These are phyloP conservation scores for Hirsutella thompsonii DNA, from an alignment of 2,329 filamentous ascomycete genomes.

Conservation along the genomic window DNA sequence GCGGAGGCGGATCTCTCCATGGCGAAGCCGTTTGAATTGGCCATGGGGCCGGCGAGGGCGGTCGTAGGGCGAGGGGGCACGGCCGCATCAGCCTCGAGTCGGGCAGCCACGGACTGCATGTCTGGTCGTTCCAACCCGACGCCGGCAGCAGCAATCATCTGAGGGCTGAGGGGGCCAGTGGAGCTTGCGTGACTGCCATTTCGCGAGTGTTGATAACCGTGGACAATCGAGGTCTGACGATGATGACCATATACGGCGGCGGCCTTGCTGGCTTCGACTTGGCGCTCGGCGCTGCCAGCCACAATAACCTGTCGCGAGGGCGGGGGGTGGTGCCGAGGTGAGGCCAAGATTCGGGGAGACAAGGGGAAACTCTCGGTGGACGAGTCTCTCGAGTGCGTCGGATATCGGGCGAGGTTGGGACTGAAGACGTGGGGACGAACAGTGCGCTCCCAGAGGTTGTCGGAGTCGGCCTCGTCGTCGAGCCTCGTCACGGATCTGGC, in stretches of 20 bases:
- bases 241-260: constrained; percentile 65
- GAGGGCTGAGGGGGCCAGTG: constrained; percentile 76
- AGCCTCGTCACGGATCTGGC: constrained; percentile 36
- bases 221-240: constrained; percentile 91
- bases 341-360: constrained; percentile 16
- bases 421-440: constrained; percentile 33
- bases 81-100: constrained; percentile 30
- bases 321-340: constrained; percentile 26
- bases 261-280: constrained; percentile 43
- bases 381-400: constrained; percentile 44
- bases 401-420: constrained; percentile 22
- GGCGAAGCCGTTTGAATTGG: constrained; percentile 9
- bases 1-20: constrained; percentile 35
- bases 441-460: constrained; percentile 36
- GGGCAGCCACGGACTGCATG: constrained; percentile 29
- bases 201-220: constrained; percentile 85
- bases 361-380: constrained; percentile 39
- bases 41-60: constrained; percentile 28
- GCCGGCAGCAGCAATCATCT: constrained; percentile 63
- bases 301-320: constrained; percentile 26
- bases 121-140: constrained; percentile 41
- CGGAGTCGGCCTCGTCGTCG: constrained; percentile 39
- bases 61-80: constrained; percentile 30
- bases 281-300: constrained; percentile 32
- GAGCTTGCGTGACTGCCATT: constrained; percentile 78